Base-by-base conservation (phyloP, 306 rosid species). In the Corylus americana region DNA sequence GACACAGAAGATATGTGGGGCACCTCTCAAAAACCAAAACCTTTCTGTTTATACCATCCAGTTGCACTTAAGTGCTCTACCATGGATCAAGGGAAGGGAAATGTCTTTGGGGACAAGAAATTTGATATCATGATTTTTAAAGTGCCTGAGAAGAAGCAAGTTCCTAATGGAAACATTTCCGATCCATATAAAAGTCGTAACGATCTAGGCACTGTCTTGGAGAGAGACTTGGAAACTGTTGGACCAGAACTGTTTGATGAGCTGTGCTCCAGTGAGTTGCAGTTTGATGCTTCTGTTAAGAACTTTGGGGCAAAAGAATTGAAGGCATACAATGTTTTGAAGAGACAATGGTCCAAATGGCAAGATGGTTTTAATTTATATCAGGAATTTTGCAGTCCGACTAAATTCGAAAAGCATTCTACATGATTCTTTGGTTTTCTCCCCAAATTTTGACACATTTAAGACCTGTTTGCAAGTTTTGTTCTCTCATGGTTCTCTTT, bases 281-380 rank as follows among this genome's bases (percentile, higher is more conserved):
- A 80, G 78, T 88, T 88, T 77, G 81, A 85, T 77, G 72, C 83
- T 85, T 87, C 81, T 25, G 63, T 18, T 44, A 54, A 69, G 79
- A 61, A 85, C 67, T 71, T 90, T 22, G 87, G 84, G 78, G 25
- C 79, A 53, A 70, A 73, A 12, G 86, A 78, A 76, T 80, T 78
- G 80, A 88, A 88, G 85, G 85, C 86, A 69, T 88, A 78, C 74
- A 79, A 64, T 74, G 48, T 84, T 71, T 71, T 85, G 73, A 90
- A 90, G 84, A 87, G 76, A 69, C 88, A 88, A 78, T 80, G 88
- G 83, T 82, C 86, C 50, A 89, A 83, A 74, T 92, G 92, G 94
- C 88, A 89, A 75, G 61, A 76, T 11, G 64, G 61, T 48, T 82
- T 85, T 48, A 11, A 48, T 48, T 48, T 74, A 8, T 87, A 85